Base-by-base conservation (phyloP, 768 basidiomycete genomes). In the Mycena sanguinolenta region DNA sequence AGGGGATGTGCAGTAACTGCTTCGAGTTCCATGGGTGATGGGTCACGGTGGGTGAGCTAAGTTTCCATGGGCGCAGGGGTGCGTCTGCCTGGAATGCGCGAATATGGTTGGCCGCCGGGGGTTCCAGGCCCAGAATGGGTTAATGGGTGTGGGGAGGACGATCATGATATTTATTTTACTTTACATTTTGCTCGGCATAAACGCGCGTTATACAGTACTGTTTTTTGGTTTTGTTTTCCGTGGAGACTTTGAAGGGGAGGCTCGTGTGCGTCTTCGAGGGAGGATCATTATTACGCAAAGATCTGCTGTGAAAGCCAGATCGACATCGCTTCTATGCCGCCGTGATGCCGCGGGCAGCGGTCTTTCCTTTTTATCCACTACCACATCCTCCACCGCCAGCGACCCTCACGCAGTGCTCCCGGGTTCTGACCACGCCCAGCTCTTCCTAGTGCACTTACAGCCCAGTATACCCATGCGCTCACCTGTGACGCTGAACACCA, bases 1-100 rank as follows among this genome's bases (percentile, higher is more conserved):
- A 85, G 75, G 90, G 91, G 9, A 83, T 88, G 81, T 92, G 92
- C 79, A 89, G 83, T 71, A 90, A 89, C 72, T 94, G 92, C 78
- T 88, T 88, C 74, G 85, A 89, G 79, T 80, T 83, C 75, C 89
- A 90, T 74, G 77, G 75, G 28, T 80, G 72, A 74, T 17, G 12
- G 14, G 13, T 7, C 23, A 10, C 23, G 49, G 25, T 25, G 25
- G 23, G 19, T 50, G 49, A 13, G 49, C 23, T 50, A 16, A 14
- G 49, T 50, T 27, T 50, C 49, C 49, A 50, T 50, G 49, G 49
- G 25, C 23, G 49, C 49, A 10, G 25, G 23, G 49, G 49, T 25
- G 8, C 6, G 19, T 19, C 32, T 8, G 44, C 7, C 8, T n/a
- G 44, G 49, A 46, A 1, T 65, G 42, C 23, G 12, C n/a, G 44